These are phyloP conservation scores for Aspergillus amoenus DNA, from an alignment of 2,329 filamentous ascomycete species.

Conservation along the genomic window DNA sequence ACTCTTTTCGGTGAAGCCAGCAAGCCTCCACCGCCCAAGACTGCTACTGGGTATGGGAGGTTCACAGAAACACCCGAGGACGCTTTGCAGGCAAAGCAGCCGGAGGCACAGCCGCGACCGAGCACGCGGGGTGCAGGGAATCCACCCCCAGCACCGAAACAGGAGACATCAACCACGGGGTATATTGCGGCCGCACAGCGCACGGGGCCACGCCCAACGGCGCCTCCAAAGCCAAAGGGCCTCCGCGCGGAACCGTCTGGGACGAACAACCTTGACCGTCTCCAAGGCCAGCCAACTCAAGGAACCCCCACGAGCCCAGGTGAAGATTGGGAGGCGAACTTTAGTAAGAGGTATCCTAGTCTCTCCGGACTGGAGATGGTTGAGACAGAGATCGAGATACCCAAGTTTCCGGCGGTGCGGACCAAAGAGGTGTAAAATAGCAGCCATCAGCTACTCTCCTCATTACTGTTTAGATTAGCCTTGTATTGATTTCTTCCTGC, in stretches of 20 bases:
- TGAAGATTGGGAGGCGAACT: conserved; percentile 69
- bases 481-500: not conserved
- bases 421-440: conserved; percentile 42
- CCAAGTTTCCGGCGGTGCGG: conserved; percentile 36
- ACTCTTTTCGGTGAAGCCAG: conserved; percentile 75
- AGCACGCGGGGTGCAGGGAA: conserved; percentile 24
- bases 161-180: conserved; percentile 21
- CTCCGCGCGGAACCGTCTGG: conserved; percentile 43
- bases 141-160: conserved; percentile 11
- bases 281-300: conserved; percentile 21
- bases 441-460: not conserved
- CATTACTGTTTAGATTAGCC: conserved; percentile 4
- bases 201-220: conserved; percentile 46
- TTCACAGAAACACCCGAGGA: conserved; percentile 61
- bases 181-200: conserved; percentile 25
- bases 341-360: conserved; percentile 84
- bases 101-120: conserved; percentile 24
- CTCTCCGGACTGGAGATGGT: conserved; percentile 83
- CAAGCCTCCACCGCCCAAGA: conserved; percentile 61
- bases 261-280: conserved; percentile 24
- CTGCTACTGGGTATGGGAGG: conserved; percentile 85
- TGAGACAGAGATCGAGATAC: conserved; percentile 62
- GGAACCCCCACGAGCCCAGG: conserved; percentile 25
- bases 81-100: conserved; percentile 42
- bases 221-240: conserved; percentile 62